Base-by-base conservation (phyloP, 192 early-diverging fungal species). In the Glomus cerebriforme region DNA sequence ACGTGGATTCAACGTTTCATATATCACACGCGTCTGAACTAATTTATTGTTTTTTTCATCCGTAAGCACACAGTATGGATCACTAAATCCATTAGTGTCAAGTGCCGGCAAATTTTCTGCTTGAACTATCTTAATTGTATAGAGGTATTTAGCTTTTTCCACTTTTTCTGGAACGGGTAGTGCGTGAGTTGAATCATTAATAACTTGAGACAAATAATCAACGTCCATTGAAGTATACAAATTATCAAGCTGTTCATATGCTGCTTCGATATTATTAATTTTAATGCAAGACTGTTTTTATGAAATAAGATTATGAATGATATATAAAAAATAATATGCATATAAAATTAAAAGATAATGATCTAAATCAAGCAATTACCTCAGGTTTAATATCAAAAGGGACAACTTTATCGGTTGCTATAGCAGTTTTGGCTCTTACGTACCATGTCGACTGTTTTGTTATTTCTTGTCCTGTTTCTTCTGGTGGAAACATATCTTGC, bases 1-100 rank as follows among this genome's bases (percentile, higher is more conserved):
- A 31, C 92, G 87, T n/a, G 92, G 93, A 70, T 94, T 93, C 9
- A 90, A 83, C 3, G 92, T 91, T 43, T 90, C 90, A 70, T 88
- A 90, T 74, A 91, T 77, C 32, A 90, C 86, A 67, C 86, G 80
- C 76, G 92, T 86, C 81, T 88, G 79, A 79, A 84, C 83, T 47
- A 91, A 76, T 63, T 77, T 74, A 67, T 84, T 80, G 43, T 80
- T 65, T 59, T 82, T 74, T 63, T 90, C 80, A 65, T 90, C 86
- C 4, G 82, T 79, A 39, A 95, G 80, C 24, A 91, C 85, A 73
- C 93, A 89, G 79, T 91, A 95, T 0, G 93, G 92, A 59, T 90
- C 86, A 27, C 84, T 85, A 0, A 84, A 82, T 24, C 90, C 88
- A 62, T 89, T 91, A 39, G 87, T 88, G 83, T 89, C 89, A 66